Percentiles rank a stretch among this genome's conserved stretches.
phyloP scores from a whole-genome alignment of 176 grass and related monocot species.

The Hordeum marinum region DNA sequence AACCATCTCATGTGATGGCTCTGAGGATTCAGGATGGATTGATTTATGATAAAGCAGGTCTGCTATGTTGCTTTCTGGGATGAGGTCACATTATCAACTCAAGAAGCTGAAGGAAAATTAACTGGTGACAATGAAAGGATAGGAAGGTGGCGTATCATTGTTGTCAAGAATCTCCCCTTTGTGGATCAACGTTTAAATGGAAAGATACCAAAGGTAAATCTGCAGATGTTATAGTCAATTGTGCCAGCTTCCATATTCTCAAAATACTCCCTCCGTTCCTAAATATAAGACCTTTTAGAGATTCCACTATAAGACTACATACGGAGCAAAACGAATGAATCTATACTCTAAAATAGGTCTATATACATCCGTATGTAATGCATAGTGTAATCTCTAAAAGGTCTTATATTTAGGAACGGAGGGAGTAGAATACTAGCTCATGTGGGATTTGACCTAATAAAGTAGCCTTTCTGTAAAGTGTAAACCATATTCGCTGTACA shows the following conservation, averaged over 20 bases:
- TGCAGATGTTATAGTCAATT: background rate
- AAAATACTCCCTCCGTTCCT: no score
- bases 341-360: no score
- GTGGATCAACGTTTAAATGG: constrained; percentile 91
- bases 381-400: no score
- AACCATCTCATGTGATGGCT: background rate
- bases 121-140: constrained; percentile 60
- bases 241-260: background rate
- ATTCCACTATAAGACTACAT: no score
- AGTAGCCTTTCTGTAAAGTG: background rate
- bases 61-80: constrained; percentile 96
- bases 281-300: no score
- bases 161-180: constrained; percentile 76
- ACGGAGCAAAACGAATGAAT: no score
- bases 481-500: background rate
- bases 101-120: constrained; percentile 77
- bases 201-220: constrained; percentile 85
- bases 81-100: constrained; percentile 62
- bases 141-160: constrained; percentile 75
- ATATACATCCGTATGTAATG: no score
- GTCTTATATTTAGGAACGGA: no score
- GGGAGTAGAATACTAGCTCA: background rate
- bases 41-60: constrained; percentile 49
- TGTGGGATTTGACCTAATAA: background rate
- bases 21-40: constrained; percentile 6